These are phyloP conservation scores for Cutaneotrichosporon spelunceum DNA, from an alignment of 1,284 basidiomycete species.

Conservation along the genomic window DNA sequence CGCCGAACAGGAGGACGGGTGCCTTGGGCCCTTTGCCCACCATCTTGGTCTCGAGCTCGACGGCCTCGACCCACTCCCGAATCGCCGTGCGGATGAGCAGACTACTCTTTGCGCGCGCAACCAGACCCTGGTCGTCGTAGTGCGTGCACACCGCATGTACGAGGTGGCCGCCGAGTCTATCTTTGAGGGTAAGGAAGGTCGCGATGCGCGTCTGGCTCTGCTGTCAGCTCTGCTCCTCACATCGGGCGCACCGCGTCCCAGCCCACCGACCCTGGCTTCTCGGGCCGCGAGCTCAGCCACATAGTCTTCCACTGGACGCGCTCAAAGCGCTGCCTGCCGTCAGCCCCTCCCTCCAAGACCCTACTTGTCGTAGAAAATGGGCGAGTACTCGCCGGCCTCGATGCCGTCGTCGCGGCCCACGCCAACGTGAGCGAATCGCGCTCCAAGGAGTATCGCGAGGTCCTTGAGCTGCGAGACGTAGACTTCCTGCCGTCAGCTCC, in stretches of 20 bases:
- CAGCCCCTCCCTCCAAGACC: conserved; percentile 16
- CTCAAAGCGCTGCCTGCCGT: conserved; percentile 15
- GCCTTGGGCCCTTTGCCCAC: conserved; percentile 11
- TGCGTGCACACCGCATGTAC: conserved; percentile 50
- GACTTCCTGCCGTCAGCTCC: conserved; percentile 54
- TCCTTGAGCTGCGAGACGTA: conserved; percentile 62
- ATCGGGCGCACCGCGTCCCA: conserved; percentile 49
- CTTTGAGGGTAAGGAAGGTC: conserved; percentile 39
- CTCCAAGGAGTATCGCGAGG: conserved; percentile 58
- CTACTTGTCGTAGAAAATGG: conserved; percentile 62
- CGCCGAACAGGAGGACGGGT: conserved; percentile 44
- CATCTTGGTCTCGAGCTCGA: conserved; percentile 18
- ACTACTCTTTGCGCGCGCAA: conserved; percentile 40
- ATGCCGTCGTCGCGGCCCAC: conserved; percentile 64
- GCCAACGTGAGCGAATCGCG: conserved; percentile 59
- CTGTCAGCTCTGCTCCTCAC: neutral
- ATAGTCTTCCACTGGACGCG: conserved; percentile 34
- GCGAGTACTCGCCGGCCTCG: conserved; percentile 61
- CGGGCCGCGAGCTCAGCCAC: conserved; percentile 45
- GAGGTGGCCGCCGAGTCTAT: conserved; percentile 14
- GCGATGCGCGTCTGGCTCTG: conserved; percentile 46
- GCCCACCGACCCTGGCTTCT: conserved; percentile 39
- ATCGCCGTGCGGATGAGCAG: conserved; percentile 39
- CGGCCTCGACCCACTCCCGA: conserved; percentile 31
- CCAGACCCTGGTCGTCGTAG: conserved; percentile 45